These are phyloP conservation scores for Geotrichum klebahnii DNA, from an alignment of 1,139 yeast species.

Conservation along the genomic window DNA sequence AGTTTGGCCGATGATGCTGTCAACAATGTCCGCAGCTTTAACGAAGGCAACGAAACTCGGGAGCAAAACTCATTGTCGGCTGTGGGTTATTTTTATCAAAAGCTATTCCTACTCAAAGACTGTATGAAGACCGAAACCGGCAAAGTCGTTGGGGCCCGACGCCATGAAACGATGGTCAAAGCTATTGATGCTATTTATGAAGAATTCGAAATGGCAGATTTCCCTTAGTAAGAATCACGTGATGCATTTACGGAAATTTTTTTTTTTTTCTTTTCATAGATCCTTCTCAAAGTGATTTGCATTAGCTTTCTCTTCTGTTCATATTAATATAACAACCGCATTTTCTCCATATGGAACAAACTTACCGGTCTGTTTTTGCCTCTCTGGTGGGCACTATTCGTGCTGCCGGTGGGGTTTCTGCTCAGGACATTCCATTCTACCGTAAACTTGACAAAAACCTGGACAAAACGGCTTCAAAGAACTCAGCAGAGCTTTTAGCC, in stretches of 20 bases:
- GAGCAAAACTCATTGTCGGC: conserved; percentile 14
- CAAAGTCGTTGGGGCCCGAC: conserved; percentile 28
- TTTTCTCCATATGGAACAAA: conserved; percentile 27
- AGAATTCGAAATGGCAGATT: conserved; percentile 23
- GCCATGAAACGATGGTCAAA: conserved; percentile 33
- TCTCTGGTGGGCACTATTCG: conserved; percentile 48
- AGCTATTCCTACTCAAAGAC: conserved; percentile 33
- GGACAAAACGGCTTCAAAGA: conserved; percentile 43
- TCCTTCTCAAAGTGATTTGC: not conserved
- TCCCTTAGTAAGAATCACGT: no score
- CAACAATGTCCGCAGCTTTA: conserved; percentile 48
- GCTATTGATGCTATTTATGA: conserved; percentile 26
- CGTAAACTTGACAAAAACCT: conserved; percentile 59
- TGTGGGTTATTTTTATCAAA: conserved; percentile 36
- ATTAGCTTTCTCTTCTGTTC: not conserved
- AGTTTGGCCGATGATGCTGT: conserved; percentile 56
- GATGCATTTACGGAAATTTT: not conserved
- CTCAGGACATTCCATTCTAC: conserved; percentile 76
- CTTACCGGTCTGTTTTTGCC: conserved; percentile 27
- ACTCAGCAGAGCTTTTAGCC: conserved; percentile 47
- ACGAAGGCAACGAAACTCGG: no score
- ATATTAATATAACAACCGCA: not conserved
- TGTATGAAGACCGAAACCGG: conserved; percentile 37
- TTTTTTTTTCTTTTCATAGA: not conserved
- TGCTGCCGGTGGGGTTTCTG: conserved; percentile 66